Conservation (phyloP, 495 filamentous ascomycete genomes). For the Tirmania nivea region DNA sequence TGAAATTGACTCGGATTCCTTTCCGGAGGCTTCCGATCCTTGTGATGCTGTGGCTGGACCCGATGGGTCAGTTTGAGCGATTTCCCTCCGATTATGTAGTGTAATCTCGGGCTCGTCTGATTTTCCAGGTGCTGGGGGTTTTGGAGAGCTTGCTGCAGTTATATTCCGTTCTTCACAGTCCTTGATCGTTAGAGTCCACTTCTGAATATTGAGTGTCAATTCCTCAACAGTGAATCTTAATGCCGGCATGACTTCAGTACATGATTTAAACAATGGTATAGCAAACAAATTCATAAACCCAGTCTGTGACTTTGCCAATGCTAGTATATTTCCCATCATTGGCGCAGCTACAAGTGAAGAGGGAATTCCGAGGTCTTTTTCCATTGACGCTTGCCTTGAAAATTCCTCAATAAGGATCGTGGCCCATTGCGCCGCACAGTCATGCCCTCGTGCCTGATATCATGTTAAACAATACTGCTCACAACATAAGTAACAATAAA, state of each 20-base stretch:
- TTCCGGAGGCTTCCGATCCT: too few species aligned
- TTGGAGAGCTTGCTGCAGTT: background rate
- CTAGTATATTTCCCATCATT: conserved; percentile 55
- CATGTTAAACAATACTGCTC: conserved; percentile 14
- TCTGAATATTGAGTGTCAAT: conserved; percentile 46
- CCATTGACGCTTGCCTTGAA: conserved; percentile 77
- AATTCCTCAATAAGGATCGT: conserved; percentile 84
- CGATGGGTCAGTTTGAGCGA: too few species aligned
- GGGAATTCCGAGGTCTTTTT: conserved; percentile 62
- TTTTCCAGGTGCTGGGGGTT: background rate
- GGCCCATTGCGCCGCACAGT: conserved; percentile 68
- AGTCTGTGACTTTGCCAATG: conserved; percentile 71
- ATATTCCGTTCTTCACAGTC: conserved; percentile 3
- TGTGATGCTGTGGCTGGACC: background rate
- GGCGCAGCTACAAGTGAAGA: conserved; percentile 73
- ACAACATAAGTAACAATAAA: background rate
- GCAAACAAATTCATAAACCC: conserved; percentile 94
- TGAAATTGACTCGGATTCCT: background rate
- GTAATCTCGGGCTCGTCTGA: background rate
- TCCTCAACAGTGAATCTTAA: conserved; percentile 68
- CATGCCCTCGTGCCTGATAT: conserved; percentile 53
- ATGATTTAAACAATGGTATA: conserved; percentile 65
- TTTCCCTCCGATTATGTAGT: background rate
- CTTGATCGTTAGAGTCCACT: conserved; percentile 46
- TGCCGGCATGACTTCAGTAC: conserved; percentile 60